Evolutionary conservation across 768 basidiomycete genomes (phyloP).

Genomic region (Pulveroboletus sp.): DNA sequence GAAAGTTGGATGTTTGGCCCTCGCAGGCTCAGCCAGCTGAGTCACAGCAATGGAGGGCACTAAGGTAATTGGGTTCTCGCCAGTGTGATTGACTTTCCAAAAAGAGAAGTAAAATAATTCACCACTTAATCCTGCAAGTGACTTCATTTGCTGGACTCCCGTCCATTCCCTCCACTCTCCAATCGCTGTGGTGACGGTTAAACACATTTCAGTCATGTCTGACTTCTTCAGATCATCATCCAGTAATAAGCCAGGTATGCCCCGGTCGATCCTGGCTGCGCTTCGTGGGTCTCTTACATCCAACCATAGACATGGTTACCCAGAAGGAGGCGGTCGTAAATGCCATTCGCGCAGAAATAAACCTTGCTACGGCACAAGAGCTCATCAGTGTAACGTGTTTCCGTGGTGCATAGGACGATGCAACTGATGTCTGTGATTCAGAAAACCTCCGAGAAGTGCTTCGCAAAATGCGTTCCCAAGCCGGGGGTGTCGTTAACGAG

Average conservation of each 20-base stretch:
- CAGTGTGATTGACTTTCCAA: slow-evolving; percentile 10
- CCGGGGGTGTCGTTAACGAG: slow-evolving; percentile 63
- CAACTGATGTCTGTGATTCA: slow-evolving; percentile 26
- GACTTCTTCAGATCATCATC: slow-evolving; percentile 46
- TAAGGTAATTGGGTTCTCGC: too few relatives aligned
- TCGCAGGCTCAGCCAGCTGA: neutral
- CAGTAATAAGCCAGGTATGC: slow-evolving; percentile 25
- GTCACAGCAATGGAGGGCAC: neutral
- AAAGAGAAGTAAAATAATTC: slow-evolving; percentile 5
- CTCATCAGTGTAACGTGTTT: slow-evolving; percentile 58
- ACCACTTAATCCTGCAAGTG: neutral
- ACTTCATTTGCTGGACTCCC: too few relatives aligned
- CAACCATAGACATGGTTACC: slow-evolving; percentile 32
- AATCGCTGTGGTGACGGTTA: neutral
- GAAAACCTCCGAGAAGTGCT: slow-evolving; percentile 82
- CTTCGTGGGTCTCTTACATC: neutral
- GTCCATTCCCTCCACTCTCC: neutral
- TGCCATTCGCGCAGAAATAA: slow-evolving; percentile 64
- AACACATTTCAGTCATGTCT: slow-evolving; percentile 36
- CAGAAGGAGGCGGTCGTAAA: slow-evolving; percentile 51
- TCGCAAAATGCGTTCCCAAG: slow-evolving; percentile 69
- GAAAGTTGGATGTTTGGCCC: neutral
- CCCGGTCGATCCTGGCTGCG: neutral
- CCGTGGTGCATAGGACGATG: neutral
- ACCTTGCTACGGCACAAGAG: slow-evolving; percentile 71